Conservation (phyloP, 169 alveolate species). For the Plasmodium gonderi region DNA sequence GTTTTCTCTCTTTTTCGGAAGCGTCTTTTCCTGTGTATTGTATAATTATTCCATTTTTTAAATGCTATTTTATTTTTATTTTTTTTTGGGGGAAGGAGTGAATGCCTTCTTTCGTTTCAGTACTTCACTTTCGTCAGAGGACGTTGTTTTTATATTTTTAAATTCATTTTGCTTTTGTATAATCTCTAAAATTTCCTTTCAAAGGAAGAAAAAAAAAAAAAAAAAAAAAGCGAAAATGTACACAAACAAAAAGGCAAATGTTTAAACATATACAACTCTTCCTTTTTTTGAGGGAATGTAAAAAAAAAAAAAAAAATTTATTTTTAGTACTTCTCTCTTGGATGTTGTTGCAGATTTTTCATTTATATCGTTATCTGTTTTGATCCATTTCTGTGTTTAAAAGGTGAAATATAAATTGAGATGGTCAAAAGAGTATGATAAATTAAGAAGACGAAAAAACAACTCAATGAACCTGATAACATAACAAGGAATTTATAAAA, state of each 20-base stretch:
- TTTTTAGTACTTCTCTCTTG: conserved; percentile 23
- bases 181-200: conserved; percentile 59
- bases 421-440: background rate
- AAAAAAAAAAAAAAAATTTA: background rate
- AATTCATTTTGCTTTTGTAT: conserved; percentile 69
- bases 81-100: too few relatives aligned
- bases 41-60: background rate
- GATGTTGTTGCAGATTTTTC: background rate
- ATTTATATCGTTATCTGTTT: background rate
- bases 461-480: background rate
- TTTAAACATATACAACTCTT: background rate
- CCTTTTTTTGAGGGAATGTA: background rate
- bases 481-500: background rate
- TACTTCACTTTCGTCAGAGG: conserved; percentile 37
- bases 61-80: background rate
- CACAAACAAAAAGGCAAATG: background rate
- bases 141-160: conserved; percentile 34
- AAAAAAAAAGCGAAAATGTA: background rate
- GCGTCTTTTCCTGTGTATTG: background rate
- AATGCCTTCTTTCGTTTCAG: background rate
- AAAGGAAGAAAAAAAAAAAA: conserved; percentile 4
- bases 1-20: background rate
- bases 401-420: background rate
- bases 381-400: conserved; percentile 31
- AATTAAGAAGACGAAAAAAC: background rate